Evolutionary conservation across 1,139 yeast genomes (phyloP), one percentile per base, ranked within the genome.

Genomic region (Sugiyamaella japonica): DNA sequence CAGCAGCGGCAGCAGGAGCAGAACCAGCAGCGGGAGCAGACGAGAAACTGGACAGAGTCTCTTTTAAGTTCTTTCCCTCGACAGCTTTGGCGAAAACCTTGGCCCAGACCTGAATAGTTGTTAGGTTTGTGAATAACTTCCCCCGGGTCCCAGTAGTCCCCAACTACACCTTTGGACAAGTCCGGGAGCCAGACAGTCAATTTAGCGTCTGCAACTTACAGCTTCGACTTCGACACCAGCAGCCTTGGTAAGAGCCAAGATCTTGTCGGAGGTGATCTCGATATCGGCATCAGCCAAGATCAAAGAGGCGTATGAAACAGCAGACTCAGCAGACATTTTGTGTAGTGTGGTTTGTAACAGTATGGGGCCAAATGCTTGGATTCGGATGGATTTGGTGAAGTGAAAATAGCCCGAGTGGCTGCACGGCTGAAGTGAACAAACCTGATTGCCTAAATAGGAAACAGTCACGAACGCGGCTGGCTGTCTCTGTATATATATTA

Each of bases 221-320:
- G 70, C 66, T 60, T 62, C 65, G 50, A 66, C 64, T 62, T 81
- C 76, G 70, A 93, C 89, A 78, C 93, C 91, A 71, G 97, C 97
- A 70, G 96, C 91, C 77, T 84, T 79, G 78, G 90, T 78, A 76
- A 89, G 77, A 70, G 96, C 78, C 74, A 81, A 75, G 75, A 93
- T 83, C 85, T 90, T 90, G 78, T 90, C 97, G 71, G 97, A 76
- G 72, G 97, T 78, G 85, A 91, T 83, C 79, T 89, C 97, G 75
- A 89, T 81, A 73, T 90, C 97, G 72, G 97, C 89, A 79, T 91
- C 98, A 69, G 97, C 97, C 79, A 91, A 84, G 83, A 91, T 90
- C 70, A 91, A 86, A 75, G 98, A 93, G 76, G 97, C 97, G 73
- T 68, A 62, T 60, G 72, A 72, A 59, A 71, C 73, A 61, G 72